phyloP scores from a whole-genome alignment of 352 stramenopile species.

The Phytophthora pini region DNA sequence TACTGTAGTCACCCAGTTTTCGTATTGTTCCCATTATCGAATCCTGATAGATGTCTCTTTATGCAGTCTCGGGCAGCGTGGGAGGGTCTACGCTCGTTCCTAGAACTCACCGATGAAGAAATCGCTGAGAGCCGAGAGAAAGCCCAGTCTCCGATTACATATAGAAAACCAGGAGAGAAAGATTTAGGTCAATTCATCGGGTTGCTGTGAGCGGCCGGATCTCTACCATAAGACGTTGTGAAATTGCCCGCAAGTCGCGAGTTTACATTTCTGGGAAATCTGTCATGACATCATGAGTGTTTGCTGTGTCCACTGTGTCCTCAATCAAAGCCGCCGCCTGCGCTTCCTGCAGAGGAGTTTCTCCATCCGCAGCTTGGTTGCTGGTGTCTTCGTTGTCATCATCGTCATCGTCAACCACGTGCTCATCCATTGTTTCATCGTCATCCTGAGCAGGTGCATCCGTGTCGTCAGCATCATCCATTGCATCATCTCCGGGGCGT shows the following conservation, averaged over 20 bases:
- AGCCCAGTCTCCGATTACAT: conserved; percentile 57
- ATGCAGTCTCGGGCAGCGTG: conserved; percentile 71
- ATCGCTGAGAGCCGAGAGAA: conserved; percentile 61
- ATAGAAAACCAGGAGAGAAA: conserved; percentile 78
- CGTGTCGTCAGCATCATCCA: conserved; percentile 48
- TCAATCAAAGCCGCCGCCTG: conserved; percentile 10
- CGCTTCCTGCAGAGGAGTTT: conserved; percentile 15
- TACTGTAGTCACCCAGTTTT: background rate
- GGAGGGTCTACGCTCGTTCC: conserved; percentile 69
- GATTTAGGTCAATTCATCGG: conserved; percentile 70
- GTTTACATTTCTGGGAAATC: conserved; percentile 44
- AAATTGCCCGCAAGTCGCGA: conserved; percentile 11
- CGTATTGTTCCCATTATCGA: background rate
- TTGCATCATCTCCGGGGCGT: conserved; percentile 27
- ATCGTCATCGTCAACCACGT: conserved; percentile 70
- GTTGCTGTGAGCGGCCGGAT: conserved; percentile 51
- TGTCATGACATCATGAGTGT: conserved; percentile 4
- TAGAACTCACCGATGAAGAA: conserved; percentile 68
- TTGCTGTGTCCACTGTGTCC: conserved; percentile 2
- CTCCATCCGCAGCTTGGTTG: conserved; percentile 15
- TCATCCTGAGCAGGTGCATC: conserved; percentile 49
- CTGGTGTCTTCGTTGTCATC: conserved; percentile 53
- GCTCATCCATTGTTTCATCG: conserved; percentile 51
- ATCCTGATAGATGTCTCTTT: conserved; percentile 18
- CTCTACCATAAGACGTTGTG: conserved; percentile 21